Conservation (phyloP, 2,329 filamentous ascomycete genomes). For the Fusarium sp. region DNA sequence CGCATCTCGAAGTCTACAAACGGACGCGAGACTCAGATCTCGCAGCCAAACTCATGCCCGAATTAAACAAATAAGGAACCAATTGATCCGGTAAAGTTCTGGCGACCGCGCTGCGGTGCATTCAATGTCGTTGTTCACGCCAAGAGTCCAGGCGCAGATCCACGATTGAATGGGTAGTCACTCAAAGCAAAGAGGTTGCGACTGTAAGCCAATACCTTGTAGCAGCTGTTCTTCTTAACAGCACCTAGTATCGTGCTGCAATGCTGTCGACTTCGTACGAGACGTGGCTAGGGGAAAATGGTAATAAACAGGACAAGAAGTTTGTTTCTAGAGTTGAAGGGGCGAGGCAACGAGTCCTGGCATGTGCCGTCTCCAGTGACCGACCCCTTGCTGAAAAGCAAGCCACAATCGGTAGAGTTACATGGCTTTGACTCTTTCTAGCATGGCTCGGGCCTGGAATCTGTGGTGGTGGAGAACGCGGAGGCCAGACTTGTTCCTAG, state of each 20-base stretch:
- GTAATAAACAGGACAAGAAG: constrained; percentile 14
- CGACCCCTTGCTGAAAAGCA: constrained; percentile 6
- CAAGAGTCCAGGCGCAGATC: constrained; percentile 5
- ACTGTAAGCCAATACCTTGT: neutral
- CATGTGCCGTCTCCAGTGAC: constrained; percentile 17
- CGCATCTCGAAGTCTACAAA: constrained; percentile 29
- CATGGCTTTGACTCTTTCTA: constrained; percentile 21
- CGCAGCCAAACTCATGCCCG: constrained; percentile 4
- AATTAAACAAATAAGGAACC: constrained; percentile 15
- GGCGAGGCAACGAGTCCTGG: constrained; percentile 16
- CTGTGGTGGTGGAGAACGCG: constrained; percentile 11
- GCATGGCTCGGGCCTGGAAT: constrained; percentile 25
- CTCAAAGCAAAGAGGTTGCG: neutral
- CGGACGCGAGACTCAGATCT: constrained; percentile 1
- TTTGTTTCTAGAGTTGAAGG: constrained; percentile 13
- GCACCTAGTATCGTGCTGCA: neutral
- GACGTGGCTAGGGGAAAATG: constrained; percentile 1
- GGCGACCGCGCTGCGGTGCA: constrained; percentile 19
- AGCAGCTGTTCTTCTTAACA: neutral
- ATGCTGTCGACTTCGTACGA: neutral
- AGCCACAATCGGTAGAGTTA: constrained; percentile 30
- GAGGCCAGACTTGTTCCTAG: constrained; percentile 19
- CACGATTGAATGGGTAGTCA: neutral
- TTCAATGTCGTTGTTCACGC: constrained; percentile 10
- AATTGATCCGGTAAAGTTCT: constrained; percentile 7